Percentiles rank a stretch among this genome's conserved stretches.
Evolutionary conservation across 352 stramenopile genomes (phyloP).

Genomic region (Aphanomyces stellatus): DNA sequence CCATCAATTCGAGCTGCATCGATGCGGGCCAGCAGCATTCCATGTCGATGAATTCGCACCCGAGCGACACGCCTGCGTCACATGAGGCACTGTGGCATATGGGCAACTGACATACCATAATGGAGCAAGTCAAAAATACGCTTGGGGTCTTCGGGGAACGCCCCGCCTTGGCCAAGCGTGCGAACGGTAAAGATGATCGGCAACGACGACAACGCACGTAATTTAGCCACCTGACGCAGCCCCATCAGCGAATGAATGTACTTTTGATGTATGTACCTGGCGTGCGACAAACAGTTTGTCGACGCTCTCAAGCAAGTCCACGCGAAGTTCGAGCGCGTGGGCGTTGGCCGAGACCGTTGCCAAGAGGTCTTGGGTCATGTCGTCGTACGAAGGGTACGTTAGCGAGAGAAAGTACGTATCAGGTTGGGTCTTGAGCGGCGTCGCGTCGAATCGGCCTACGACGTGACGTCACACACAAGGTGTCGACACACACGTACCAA

Average conservation of each 20-base stretch:
- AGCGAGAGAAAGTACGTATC: slow-evolving; percentile 78
- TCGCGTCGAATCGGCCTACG: not conserved
- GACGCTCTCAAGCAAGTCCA: slow-evolving; percentile 82
- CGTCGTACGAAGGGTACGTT: slow-evolving; percentile 33
- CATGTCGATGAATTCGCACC: slow-evolving; percentile 95
- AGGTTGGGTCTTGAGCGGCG: slow-evolving; percentile 27
- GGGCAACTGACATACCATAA: slow-evolving; percentile 65
- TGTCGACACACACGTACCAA: too few species aligned
- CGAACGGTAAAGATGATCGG: slow-evolving; percentile 97
- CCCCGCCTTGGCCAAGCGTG: slow-evolving; percentile 89
- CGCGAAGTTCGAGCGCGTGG: slow-evolving; percentile 94
- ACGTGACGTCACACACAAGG: too few species aligned
- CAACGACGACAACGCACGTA: slow-evolving; percentile 84
- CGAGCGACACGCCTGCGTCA: slow-evolving; percentile 31
- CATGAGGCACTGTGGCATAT: not conserved
- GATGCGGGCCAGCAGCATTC: slow-evolving; percentile 84
- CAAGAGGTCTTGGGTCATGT: slow-evolving; percentile 29
- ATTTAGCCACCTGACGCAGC: slow-evolving; percentile 47
- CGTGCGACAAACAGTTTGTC: slow-evolving; percentile 46
- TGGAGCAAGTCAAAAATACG: slow-evolving; percentile 84
- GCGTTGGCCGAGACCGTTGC: slow-evolving; percentile 59
- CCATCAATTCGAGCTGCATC: slow-evolving; percentile 47
- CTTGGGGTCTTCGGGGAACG: slow-evolving; percentile 86
- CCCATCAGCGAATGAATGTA: slow-evolving; percentile 25
- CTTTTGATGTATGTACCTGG: slow-evolving; percentile 26